Percentiles rank a stretch among this genome's conserved stretches.
These are phyloP conservation scores for Russula foetens DNA, from an alignment of 768 basidiomycete species.

Conservation along the genomic window DNA sequence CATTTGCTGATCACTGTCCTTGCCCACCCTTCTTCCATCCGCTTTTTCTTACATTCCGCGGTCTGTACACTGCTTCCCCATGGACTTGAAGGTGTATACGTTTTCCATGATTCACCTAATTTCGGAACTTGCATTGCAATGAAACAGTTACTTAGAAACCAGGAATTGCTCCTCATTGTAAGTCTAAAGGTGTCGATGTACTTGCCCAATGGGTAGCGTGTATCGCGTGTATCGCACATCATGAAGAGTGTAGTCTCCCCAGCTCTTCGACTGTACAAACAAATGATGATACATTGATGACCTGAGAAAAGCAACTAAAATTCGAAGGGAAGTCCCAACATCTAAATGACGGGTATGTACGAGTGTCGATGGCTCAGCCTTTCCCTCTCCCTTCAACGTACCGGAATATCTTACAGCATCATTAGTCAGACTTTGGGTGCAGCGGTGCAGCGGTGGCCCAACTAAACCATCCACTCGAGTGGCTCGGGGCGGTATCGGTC, in stretches of 20 bases:
- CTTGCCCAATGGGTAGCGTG: no score
- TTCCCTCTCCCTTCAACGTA: not conserved
- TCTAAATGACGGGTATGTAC: not conserved
- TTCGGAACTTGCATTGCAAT: slow-evolving; percentile 2
- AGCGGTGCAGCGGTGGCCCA: slow-evolving; percentile 9
- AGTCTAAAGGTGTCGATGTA: not conserved
- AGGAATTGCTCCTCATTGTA: not conserved
- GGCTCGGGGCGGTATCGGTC: not conserved
- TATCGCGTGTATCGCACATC: not conserved
- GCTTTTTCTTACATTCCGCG: not conserved
- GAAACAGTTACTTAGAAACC: not conserved
- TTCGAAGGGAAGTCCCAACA: not conserved
- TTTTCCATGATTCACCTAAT: slow-evolving; percentile 6
- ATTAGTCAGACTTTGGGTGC: slow-evolving; percentile 7
- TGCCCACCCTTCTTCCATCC: not conserved
- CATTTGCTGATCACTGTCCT: slow-evolving; percentile 8
- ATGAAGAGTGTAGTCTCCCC: not conserved
- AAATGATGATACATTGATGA: not conserved
- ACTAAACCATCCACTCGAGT: slow-evolving; percentile 16
- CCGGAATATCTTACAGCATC: not conserved
- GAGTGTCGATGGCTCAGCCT: not conserved
- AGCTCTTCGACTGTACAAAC: not conserved
- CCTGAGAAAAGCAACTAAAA: not conserved
- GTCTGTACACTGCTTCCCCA: not conserved
- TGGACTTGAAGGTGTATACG: slow-evolving; percentile 5